Base-by-base conservation (phyloP, 805 yeast species). In the Sugiyamaella chiloensis region DNA sequence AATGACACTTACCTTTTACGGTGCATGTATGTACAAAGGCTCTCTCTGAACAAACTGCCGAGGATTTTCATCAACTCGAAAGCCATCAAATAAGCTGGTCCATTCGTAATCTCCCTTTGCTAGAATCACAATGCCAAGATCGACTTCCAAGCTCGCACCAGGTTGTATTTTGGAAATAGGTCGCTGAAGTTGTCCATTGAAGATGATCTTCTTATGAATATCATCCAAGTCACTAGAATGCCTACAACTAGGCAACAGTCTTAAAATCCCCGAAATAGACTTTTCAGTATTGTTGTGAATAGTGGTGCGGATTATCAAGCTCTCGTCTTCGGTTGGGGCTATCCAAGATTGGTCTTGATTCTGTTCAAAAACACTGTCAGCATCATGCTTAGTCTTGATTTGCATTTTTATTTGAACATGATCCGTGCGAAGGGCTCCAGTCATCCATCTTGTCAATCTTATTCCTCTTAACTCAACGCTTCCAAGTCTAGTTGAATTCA, bases 91-190 rank as follows among this genome's bases (percentile, higher is more conserved):
- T 11, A 80, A 63, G 0, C 77, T 75, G 1, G 90, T 87, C 84
- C 96, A 83, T 61, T 87, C 93, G 60, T 83, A 89, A 41, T 79
- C 83, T 1, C 97, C 98, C 39, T 74, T 73, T 46, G 85, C 90
- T 31, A 90, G 67, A 3, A 87, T 76, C 16, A 83, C 74, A 42
- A 83, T 75, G 5, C 87, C 79, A 32, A 85, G 61, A 20, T 71
- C 71, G 24, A 79, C 67, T 1, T 62, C 68, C 2, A 67, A 44
- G 0, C 69, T 57, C 21, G 67, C 73, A 1, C 77, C 75, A 0
- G 83, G 73, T 1, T 56, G 57, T 0, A 83, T 55, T 0, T 64
- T 56, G 0, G 74, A 68, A 4, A 81, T 60, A 20, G 77, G 75
- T 23, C 69, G 72, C 56, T 87, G 95, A 23, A 85, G 65, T 2